phyloP scores from a whole-genome alignment of 2,329 filamentous ascomycete species.

The Dactylellina haptotyla region DNA sequence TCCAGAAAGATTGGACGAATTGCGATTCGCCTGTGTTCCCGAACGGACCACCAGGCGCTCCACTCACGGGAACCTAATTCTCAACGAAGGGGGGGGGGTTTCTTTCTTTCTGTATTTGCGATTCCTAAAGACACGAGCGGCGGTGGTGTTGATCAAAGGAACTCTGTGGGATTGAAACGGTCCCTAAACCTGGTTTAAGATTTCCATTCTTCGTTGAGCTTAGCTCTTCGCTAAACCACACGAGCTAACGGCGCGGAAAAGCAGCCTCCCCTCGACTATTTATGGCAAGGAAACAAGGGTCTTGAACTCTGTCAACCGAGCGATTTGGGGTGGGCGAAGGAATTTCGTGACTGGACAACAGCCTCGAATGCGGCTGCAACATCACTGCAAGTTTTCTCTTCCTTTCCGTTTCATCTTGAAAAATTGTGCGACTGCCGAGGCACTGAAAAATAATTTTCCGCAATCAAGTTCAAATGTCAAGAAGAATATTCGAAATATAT shows the following conservation, averaged over 20 bases:
- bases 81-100: too few relatives aligned
- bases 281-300: not conserved
- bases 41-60: not conserved
- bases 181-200: slow-evolving; percentile 27
- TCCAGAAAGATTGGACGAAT: slow-evolving; percentile 13
- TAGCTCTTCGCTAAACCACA: slow-evolving; percentile 25
- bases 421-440: not conserved
- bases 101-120: too few relatives aligned
- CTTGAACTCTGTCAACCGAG: not conserved
- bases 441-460: too few relatives aligned
- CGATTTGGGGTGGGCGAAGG: not conserved
- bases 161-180: slow-evolving; percentile 14
- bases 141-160: not conserved
- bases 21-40: not conserved
- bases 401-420: not conserved
- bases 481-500: too few relatives aligned
- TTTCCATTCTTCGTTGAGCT: not conserved
- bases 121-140: not conserved
- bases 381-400: too few relatives aligned
- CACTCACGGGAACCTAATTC: slow-evolving; percentile 7
- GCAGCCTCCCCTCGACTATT: not conserved
- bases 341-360: not conserved
- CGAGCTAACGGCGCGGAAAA: not conserved
- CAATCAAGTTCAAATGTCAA: too few relatives aligned
- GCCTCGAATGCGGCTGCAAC: too few relatives aligned